Conservation (phyloP, 1,284 basidiomycete genomes). For the Quambalaria eucalypti region DNA sequence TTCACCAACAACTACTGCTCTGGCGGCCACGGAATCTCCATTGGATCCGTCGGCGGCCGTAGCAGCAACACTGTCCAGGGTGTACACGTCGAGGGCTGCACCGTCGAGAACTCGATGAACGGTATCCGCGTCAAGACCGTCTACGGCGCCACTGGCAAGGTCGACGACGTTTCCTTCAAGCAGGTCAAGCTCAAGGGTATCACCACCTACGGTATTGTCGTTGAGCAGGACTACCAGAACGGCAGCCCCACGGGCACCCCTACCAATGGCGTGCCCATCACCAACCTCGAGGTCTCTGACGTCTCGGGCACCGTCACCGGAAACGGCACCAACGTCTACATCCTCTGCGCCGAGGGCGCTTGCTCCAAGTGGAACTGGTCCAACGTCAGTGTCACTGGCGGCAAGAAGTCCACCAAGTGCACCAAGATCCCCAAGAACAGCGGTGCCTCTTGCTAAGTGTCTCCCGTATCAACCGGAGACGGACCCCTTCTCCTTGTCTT, state of each 20-base stretch:
- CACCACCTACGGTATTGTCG: slow-evolving; percentile 12
- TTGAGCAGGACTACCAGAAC: slow-evolving; percentile 18
- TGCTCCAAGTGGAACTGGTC: slow-evolving; percentile 13
- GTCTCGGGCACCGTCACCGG: slow-evolving; percentile 10
- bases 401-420: slow-evolving; percentile 7
- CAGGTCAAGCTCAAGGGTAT: slow-evolving; percentile 11
- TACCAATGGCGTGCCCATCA: slow-evolving; percentile 14
- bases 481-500: no score
- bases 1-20: slow-evolving; percentile 10
- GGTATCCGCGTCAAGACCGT: slow-evolving; percentile 20
- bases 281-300: slow-evolving; percentile 11
- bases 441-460: no score
- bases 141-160: slow-evolving; percentile 9
- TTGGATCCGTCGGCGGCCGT: slow-evolving; percentile 18
- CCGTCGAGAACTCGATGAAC: slow-evolving; percentile 11
- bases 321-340: slow-evolving; percentile 5
- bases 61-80: slow-evolving; percentile 14
- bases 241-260: slow-evolving; percentile 13
- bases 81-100: slow-evolving; percentile 9
- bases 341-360: no score
- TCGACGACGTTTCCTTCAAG: slow-evolving; percentile 16
- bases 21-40: slow-evolving; percentile 19
- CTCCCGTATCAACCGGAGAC: no score
- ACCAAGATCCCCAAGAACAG: slow-evolving; percentile 7
- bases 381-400: slow-evolving; percentile 6